These are phyloP conservation scores for Pestalotiopsis sp. DNA, from an alignment of 2,329 filamentous ascomycete species.

Conservation along the genomic window DNA sequence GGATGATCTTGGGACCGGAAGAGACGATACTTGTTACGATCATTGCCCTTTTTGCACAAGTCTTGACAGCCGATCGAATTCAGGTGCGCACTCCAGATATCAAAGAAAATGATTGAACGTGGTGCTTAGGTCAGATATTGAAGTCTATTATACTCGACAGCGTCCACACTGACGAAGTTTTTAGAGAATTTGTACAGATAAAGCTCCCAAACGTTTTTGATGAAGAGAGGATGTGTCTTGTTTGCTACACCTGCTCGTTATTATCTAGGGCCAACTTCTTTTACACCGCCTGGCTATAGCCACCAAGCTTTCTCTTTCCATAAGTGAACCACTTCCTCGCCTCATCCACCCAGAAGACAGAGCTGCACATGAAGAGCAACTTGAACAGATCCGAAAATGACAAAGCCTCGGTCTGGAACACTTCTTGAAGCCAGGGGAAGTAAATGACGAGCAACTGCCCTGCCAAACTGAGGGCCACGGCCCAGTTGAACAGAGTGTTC, in stretches of 20 bases:
- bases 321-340: constrained; percentile 77
- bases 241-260: not conserved
- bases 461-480: constrained; percentile 80
- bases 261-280: constrained; percentile 13
- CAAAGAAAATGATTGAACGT: not conserved
- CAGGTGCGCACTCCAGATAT: no score
- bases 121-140: not conserved
- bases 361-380: constrained; percentile 77
- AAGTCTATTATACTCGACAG: not conserved
- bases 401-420: constrained; percentile 94
- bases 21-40: no score
- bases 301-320: constrained; percentile 57
- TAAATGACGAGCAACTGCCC: constrained; percentile 94
- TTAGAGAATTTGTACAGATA: constrained; percentile 9
- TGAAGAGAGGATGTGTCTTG: not conserved
- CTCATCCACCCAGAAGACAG: constrained; percentile 96
- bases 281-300: constrained; percentile 70
- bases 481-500: constrained; percentile 96
- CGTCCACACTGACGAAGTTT: not conserved
- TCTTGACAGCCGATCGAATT: no score
- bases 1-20: no score
- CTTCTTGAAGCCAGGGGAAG: constrained; percentile 87
- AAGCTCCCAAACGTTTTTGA: constrained; percentile 1
- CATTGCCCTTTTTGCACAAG: no score
- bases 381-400: constrained; percentile 73